phyloP scores from a whole-genome alignment of 495 filamentous ascomycete genomes.

The Talaromyces trachyspermus region DNA sequence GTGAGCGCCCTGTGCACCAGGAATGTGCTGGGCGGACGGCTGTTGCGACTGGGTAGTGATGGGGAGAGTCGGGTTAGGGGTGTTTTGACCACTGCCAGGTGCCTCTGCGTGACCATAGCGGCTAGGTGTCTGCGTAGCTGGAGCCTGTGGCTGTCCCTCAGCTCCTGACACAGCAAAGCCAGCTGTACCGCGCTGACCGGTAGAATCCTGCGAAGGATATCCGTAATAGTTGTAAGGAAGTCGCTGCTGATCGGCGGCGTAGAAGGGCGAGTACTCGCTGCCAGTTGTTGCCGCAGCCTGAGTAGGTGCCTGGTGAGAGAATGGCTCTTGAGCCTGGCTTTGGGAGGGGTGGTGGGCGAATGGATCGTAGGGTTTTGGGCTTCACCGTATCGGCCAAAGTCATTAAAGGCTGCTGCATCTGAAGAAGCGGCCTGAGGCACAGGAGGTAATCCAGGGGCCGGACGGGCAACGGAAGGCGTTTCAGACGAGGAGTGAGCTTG shows the following conservation, averaged over 20 bases:
- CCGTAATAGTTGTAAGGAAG: constrained; percentile 76
- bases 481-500: constrained; percentile 45
- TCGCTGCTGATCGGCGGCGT: constrained; percentile 75
- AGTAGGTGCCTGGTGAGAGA: constrained; percentile 47
- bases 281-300: constrained; percentile 55
- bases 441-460: constrained; percentile 61
- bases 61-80: constrained; percentile 73
- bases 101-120: constrained; percentile 68
- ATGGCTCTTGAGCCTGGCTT: constrained; percentile 53
- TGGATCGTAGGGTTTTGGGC: constrained; percentile 81
- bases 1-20: constrained; percentile 44
- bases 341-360: constrained; percentile 74
- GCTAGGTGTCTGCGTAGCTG: constrained; percentile 57
- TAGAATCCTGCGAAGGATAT: constrained; percentile 70
- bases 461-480: constrained; percentile 54
- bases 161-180: constrained; percentile 62
- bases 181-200: constrained; percentile 55
- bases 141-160: constrained; percentile 70
- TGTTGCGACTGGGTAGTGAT: constrained; percentile 52
- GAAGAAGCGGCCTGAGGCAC: constrained; percentile 48
- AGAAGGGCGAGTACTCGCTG: constrained; percentile 78
- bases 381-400: constrained; percentile 62
- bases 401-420: constrained; percentile 45
- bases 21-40: constrained; percentile 56
- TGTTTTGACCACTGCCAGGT: constrained; percentile 79